phyloP scores from a whole-genome alignment of 1,284 basidiomycete genomes.

The Grifola frondosa region DNA sequence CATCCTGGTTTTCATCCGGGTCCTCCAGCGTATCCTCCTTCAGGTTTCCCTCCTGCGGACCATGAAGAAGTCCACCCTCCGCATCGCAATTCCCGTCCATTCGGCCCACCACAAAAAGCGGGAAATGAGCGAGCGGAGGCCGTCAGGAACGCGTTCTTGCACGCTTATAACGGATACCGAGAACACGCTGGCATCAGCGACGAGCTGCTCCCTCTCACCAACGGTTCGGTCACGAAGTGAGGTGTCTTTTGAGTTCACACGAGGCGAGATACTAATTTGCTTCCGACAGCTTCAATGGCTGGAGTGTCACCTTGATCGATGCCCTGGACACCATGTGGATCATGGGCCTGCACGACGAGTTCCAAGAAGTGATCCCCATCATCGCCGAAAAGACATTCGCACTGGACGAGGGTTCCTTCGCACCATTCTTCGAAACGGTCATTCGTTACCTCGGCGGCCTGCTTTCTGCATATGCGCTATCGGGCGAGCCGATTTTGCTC shows the following conservation, averaged over 20 bases:
- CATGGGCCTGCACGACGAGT: constrained; percentile 68
- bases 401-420: constrained; percentile 55
- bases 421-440: constrained; percentile 72
- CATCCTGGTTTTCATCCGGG: not conserved
- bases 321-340: constrained; percentile 77
- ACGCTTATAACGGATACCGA: constrained; percentile 65
- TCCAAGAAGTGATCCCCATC: constrained; percentile 59
- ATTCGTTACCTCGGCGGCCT: constrained; percentile 76
- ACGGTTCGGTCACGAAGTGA: constrained; percentile 51
- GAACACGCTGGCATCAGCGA: constrained; percentile 55
- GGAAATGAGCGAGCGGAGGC: constrained; percentile 54
- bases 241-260: constrained; percentile 14
- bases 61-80: not conserved
- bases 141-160: constrained; percentile 58
- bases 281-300: constrained; percentile 62
- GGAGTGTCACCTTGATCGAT: constrained; percentile 77
- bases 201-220: constrained; percentile 56
- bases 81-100: constrained; percentile 3
- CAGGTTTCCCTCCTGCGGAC: not conserved
- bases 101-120: constrained; percentile 2
- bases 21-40: constrained; percentile 3
- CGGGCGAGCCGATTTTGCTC: constrained; percentile 48
- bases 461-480: constrained; percentile 66
- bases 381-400: constrained; percentile 62
- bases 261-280: not conserved